These are phyloP conservation scores for Amoeboaphelidium protococcarum DNA, from an alignment of 371 early-diverging fungal genomes.

Conservation along the genomic window DNA sequence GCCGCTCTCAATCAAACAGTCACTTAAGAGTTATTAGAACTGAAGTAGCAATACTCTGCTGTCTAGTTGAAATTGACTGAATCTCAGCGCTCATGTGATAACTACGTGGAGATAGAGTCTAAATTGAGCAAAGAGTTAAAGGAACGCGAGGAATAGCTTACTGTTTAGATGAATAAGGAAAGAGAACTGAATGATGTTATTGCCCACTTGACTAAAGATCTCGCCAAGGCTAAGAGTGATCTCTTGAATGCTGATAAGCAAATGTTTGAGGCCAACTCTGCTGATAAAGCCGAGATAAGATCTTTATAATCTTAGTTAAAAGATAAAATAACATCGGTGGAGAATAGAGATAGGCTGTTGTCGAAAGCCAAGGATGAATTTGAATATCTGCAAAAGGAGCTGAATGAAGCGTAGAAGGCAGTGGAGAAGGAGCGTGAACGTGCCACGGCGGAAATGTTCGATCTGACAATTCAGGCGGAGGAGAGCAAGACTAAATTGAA, in stretches of 20 bases:
- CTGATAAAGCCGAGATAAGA: not conserved
- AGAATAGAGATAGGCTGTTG: not conserved
- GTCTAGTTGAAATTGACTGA: not conserved
- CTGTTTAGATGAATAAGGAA: not conserved
- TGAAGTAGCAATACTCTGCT: too few species aligned
- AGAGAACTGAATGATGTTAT: not conserved
- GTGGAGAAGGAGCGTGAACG: not conserved
- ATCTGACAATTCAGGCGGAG: not conserved
- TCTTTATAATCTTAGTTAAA: not conserved
- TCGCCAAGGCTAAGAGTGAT: not conserved
- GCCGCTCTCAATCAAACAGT: too few species aligned
- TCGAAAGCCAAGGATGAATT: not conserved
- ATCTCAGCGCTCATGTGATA: not conserved
- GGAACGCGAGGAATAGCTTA: not conserved
- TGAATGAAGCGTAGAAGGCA: not conserved
- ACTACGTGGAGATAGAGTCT: not conserved
- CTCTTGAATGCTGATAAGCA: not conserved
- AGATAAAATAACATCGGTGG: not conserved
- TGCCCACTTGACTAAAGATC: not conserved
- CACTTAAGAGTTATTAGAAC: too few species aligned
- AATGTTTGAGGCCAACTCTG: not conserved
- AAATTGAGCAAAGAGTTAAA: not conserved
- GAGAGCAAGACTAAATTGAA: not conserved
- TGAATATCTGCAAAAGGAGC: not conserved
- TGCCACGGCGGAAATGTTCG: not conserved